Conservation (phyloP, 345 rosid species). For the Aquilaria malaccensis region DNA sequence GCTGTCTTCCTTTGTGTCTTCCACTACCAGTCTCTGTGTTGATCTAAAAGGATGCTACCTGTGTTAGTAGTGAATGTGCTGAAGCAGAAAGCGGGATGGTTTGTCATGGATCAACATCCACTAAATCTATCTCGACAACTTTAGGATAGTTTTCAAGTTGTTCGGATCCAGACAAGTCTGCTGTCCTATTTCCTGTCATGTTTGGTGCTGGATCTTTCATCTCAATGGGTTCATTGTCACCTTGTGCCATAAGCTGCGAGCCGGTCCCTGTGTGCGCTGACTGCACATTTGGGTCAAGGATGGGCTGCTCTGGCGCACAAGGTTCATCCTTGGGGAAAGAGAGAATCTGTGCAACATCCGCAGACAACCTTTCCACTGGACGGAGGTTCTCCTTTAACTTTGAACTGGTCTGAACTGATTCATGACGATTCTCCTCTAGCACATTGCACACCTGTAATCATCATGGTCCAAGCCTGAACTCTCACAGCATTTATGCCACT, state of each 20-base stretch:
- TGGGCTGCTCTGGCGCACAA: constrained; percentile 15
- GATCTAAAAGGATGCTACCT: not conserved
- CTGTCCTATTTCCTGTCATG: no score
- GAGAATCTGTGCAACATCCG: constrained; percentile 40
- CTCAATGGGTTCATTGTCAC: constrained; percentile 4
- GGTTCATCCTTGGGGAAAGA: constrained; percentile 18
- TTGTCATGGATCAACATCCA: not conserved
- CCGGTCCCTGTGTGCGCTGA: constrained; percentile 7
- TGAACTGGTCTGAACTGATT: constrained; percentile 34
- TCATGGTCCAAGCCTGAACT: not conserved
- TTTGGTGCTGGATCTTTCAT: constrained; percentile 6
- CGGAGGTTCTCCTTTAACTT: constrained; percentile 47
- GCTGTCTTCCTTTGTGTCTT: constrained; percentile 13
- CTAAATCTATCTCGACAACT: not conserved
- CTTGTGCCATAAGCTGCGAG: constrained; percentile 7
- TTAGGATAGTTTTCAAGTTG: constrained; percentile 1
- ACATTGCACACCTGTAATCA: constrained; percentile 50
- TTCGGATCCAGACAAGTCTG: not conserved
- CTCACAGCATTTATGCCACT: no score
- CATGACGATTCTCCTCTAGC: constrained; percentile 43
- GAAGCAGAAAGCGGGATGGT: constrained; percentile 8
- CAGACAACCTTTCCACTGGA: constrained; percentile 36
- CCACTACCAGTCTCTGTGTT: constrained; percentile 11
- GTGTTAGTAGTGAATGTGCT: constrained; percentile 6
- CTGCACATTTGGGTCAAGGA: constrained; percentile 4